These are phyloP conservation scores for Thymus quinquecostatus DNA, from an alignment of 257 asterid genomes.

Conservation along the genomic window DNA sequence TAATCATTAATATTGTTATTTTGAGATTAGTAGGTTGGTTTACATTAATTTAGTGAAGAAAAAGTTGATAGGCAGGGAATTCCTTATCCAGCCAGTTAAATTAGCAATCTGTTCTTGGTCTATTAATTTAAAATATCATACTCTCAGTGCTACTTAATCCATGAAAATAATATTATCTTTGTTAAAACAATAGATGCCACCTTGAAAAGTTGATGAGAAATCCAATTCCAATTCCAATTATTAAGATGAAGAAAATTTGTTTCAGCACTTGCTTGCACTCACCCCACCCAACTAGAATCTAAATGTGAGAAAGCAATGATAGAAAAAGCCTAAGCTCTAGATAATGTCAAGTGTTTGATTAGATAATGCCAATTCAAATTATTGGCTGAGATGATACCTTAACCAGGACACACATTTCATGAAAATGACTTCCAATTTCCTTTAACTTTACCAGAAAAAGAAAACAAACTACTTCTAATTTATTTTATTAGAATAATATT, in stretches of 20 bases:
- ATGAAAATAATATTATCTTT: too few relatives aligned
- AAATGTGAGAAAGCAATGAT: slow-evolving; percentile 17
- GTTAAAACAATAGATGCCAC: neutral
- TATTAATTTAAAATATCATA: neutral
- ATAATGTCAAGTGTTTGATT: neutral
- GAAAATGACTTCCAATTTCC: neutral
- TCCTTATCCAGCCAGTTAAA: neutral
- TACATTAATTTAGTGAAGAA: too few relatives aligned
- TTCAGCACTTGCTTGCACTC: neutral
- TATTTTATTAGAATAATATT: neutral
- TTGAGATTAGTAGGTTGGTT: too few relatives aligned
- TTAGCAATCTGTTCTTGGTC: neutral
- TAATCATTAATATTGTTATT: too few relatives aligned
- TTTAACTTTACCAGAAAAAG: too few relatives aligned
- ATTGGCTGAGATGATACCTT: slow-evolving; percentile 21
- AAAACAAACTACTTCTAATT: too few relatives aligned
- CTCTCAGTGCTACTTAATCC: too few relatives aligned
- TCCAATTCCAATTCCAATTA: neutral
- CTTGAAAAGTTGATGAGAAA: neutral
- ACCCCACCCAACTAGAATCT: slow-evolving; percentile 12
- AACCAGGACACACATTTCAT: slow-evolving; percentile 4
- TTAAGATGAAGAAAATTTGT: slow-evolving; percentile 13
- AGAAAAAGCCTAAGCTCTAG: neutral
- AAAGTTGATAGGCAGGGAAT: neutral
- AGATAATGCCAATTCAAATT: slow-evolving; percentile 15